phyloP scores from a whole-genome alignment of 2,329 filamentous ascomycete genomes.

The Lizonia empirigonia region DNA sequence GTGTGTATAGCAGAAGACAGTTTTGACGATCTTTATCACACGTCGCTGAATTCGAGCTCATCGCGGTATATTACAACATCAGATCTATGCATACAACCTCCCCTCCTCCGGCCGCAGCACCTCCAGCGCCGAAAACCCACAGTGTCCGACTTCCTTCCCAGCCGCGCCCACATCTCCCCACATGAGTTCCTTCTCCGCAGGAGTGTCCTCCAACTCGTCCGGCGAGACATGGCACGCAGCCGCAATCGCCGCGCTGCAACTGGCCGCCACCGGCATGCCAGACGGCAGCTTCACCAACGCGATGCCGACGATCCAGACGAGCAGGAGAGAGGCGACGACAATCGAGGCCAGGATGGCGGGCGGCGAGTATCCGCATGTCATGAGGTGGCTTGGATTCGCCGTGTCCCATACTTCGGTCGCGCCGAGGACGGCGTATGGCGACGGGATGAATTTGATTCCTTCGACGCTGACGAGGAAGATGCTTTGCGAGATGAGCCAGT shows the following conservation, averaged over 20 bases:
- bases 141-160: conserved; percentile 15
- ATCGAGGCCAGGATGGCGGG: conserved; percentile 21
- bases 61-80: too few species aligned
- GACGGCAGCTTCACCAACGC: conserved; percentile 78
- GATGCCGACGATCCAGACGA: conserved; percentile 46
- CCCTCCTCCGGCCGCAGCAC: background rate
- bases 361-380: conserved; percentile 21
- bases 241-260: conserved; percentile 56
- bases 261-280: conserved; percentile 81
- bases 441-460: conserved; percentile 2
- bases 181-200: conserved; percentile 11
- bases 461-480: conserved; percentile 50
- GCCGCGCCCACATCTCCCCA: conserved; percentile 15
- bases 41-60: too few species aligned
- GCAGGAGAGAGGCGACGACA: conserved; percentile 1
- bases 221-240: conserved; percentile 21
- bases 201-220: conserved; percentile 1
- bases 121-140: background rate
- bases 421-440: background rate
- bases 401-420: background rate
- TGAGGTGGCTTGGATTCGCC: background rate
- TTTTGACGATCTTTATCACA: too few species aligned
- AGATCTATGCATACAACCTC: background rate
- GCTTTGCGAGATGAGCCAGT: conserved; percentile 53
- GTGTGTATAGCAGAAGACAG: background rate